phyloP scores from a whole-genome alignment of 257 asterid genomes.

The Gentiana straminea region DNA sequence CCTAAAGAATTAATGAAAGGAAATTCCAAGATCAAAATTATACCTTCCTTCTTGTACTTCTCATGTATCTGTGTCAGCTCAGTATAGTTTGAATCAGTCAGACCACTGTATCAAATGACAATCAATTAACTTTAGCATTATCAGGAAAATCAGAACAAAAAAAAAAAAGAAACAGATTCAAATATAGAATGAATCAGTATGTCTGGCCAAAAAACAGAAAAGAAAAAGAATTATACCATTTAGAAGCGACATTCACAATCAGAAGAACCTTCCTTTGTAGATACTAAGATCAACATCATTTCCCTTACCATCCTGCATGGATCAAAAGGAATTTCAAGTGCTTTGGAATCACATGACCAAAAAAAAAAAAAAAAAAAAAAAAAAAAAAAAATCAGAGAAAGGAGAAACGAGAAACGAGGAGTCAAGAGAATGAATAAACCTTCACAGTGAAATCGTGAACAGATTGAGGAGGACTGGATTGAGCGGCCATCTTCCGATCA shows the following conservation, averaged over 20 bases:
- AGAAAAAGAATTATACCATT: constrained; percentile 41
- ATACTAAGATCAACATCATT: constrained; percentile 56
- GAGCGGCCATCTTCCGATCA: constrained; percentile 44
- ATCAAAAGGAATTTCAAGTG: background rate
- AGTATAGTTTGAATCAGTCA: constrained; percentile 66
- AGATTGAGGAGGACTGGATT: constrained; percentile 53
- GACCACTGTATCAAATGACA: constrained; percentile 51
- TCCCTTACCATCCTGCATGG: constrained; percentile 63
- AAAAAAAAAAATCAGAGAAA: background rate
- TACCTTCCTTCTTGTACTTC: constrained; percentile 74
- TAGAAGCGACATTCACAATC: constrained; percentile 90
- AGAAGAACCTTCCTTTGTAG: constrained; percentile 64
- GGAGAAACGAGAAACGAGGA: background rate
- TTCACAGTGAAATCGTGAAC: constrained; percentile 79
- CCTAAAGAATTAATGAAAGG: no score
- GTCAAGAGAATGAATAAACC: constrained; percentile 22
- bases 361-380: background rate
- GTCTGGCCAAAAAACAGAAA: no score
- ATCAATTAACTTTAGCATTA: background rate
- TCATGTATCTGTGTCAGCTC: constrained; percentile 60
- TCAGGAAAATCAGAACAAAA: no score
- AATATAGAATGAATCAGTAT: background rate
- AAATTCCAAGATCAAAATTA: background rate
- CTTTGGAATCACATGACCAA: background rate
- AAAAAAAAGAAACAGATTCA: no score